Base-by-base conservation (phyloP, 2,329 filamentous ascomycete species). In the Aspergillus sp. region DNA sequence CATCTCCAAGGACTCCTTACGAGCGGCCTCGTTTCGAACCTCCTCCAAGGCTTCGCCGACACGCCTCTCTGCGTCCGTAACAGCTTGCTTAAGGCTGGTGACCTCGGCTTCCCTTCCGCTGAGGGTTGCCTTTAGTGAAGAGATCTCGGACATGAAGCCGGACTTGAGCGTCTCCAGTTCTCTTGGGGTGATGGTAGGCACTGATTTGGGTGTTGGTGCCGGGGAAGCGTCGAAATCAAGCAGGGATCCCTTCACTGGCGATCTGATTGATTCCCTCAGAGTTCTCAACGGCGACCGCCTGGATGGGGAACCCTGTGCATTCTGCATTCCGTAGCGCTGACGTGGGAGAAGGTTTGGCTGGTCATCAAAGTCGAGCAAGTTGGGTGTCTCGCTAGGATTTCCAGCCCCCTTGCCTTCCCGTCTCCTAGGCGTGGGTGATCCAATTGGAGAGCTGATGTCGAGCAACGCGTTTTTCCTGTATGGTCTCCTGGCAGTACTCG, bases 171-270 rank as follows among this genome's bases (percentile, higher is more conserved):
- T 84, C 55, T 98, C 91, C 2, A 96, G 69, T 62, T 98, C 91
- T 20, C 91, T 78, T 2, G 91, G 84, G 2, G 88, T 94, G 45
- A 96, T 82, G 6, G 81, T 85, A 0, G 91, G 91, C 24, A 96
- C 75, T 34, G 86, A 94, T 40, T 89, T 79, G 10, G 91, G 91
- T 1, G 91, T 96, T 2, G 89, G 86, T 45, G 86, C 78, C 0
- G 89, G 86, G n/a, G 88, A 86, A 7, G 96, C 82, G 49, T 96
- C 91, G 53, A 93, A 91, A 59, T 93, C 86, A 29, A 93, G 74
- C 26, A 91, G 72, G 49, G 81, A 84, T 20, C 77, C 69, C 45
- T 83, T 77, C 28, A 57, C 59, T 3, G 60, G 59, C 3, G 58
- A 56, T 12, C 56, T 49, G 30, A 54, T 51, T 5, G 53, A 49